Evolutionary conservation across 129 eudicot species (phyloP).

Genomic region (Solidago caesia): DNA sequence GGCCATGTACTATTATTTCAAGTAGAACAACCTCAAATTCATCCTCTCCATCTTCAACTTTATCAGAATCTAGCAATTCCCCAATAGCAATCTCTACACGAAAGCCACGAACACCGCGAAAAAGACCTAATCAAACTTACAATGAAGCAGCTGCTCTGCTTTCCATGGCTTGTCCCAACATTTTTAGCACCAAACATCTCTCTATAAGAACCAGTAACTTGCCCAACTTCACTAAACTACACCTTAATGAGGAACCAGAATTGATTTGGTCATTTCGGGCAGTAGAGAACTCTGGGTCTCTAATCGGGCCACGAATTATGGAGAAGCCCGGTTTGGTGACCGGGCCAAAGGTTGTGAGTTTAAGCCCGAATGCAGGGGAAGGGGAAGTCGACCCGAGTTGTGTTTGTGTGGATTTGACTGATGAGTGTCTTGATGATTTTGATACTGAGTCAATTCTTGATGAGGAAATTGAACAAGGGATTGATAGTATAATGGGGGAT

Average conservation of each 20-base stretch:
- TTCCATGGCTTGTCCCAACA: constrained; percentile 80
- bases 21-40: constrained; percentile 59
- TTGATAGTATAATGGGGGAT: constrained; percentile 88
- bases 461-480: constrained; percentile 81
- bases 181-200: constrained; percentile 65
- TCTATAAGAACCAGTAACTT: constrained; percentile 35
- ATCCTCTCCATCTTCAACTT: constrained; percentile 86
- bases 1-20: constrained; percentile 53
- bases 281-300: constrained; percentile 45
- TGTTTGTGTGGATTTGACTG: constrained; percentile 32
- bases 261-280: constrained; percentile 47
- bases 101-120: constrained; percentile 87
- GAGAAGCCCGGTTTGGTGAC: constrained; percentile 40
- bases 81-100: constrained; percentile 57
- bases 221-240: constrained; percentile 45
- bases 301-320: constrained; percentile 32
- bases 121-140: constrained; percentile 90
- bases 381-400: constrained; percentile 21
- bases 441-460: constrained; percentile 80
- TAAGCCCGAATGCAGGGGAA: constrained; percentile 13
- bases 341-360: constrained; percentile 29
- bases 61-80: constrained; percentile 80
- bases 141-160: constrained; percentile 90
- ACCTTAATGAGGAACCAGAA: constrained; percentile 52
- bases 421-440: constrained; percentile 55